phyloP scores from a whole-genome alignment of 2,329 filamentous ascomycete genomes.

The Tolypocladium endophyticum region DNA sequence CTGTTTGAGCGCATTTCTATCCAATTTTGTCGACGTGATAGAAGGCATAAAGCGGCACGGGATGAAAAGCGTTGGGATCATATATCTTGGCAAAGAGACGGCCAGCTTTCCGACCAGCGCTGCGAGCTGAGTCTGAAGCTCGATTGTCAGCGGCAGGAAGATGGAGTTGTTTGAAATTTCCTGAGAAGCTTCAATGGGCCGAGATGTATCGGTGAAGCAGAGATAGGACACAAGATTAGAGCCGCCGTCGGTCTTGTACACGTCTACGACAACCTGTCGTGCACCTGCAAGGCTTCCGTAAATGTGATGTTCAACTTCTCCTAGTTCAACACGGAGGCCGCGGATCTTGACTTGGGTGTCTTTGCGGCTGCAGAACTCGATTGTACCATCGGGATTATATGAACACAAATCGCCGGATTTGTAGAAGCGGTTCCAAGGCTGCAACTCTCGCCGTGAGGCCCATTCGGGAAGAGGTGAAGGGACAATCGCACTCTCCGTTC shows the following conservation, averaged over 20 bases:
- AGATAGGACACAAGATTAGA: neutral
- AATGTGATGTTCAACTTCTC: neutral
- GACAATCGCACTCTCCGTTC: neutral
- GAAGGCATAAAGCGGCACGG: conserved; percentile 3
- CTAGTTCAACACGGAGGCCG: conserved; percentile 9
- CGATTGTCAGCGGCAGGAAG: neutral
- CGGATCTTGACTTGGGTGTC: conserved; percentile 16
- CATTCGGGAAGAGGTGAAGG: neutral
- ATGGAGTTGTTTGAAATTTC: neutral
- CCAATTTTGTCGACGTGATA: conserved; percentile 4
- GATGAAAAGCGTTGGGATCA: conserved; percentile 2
- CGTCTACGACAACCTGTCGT: neutral
- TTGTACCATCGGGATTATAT: conserved; percentile 17
- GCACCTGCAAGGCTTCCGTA: neutral
- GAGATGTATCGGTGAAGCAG: neutral
- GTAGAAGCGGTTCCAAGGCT: neutral
- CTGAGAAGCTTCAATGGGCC: no score
- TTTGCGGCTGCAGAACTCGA: conserved; percentile 10
- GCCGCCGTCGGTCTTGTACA: neutral
- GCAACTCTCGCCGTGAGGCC: no score
- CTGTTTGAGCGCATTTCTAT: neutral
- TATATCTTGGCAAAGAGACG: conserved; percentile 1
- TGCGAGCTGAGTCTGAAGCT: neutral
- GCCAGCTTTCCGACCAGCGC: neutral
- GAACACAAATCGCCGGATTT: conserved; percentile 10